A percentile compares a stretch with the other conserved stretches of the same genome.
These are phyloP conservation scores for Cyamopsis tetragonoloba DNA, from an alignment of 306 rosid genomes.

Conservation along the genomic window DNA sequence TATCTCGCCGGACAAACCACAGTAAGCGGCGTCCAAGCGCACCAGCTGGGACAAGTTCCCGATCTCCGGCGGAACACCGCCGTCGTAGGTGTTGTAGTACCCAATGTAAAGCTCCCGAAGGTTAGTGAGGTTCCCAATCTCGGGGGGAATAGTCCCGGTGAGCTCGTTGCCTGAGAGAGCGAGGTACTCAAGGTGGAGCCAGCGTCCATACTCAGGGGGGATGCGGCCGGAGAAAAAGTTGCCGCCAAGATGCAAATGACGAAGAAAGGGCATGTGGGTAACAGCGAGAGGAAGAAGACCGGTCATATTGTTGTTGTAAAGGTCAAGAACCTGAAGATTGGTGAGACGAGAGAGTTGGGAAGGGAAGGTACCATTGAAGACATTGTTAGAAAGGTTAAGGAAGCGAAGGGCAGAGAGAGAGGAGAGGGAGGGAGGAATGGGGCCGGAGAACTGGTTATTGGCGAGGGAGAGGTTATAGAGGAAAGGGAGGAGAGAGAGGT, in stretches of 20 bases:
- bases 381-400: constrained; percentile 83
- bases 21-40: constrained; percentile 81
- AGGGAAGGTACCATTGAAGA: constrained; percentile 67
- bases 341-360: constrained; percentile 41
- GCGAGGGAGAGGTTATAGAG: constrained; percentile 59
- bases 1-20: constrained; percentile 70
- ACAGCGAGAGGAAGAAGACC: constrained; percentile 62
- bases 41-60: constrained; percentile 67
- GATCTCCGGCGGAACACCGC: constrained; percentile 71
- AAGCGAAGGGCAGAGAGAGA: constrained; percentile 41
- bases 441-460: constrained; percentile 56
- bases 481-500: constrained; percentile 48
- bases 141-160: constrained; percentile 55
- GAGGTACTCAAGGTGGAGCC: constrained; percentile 58
- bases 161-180: constrained; percentile 86
- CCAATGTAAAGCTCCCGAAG: constrained; percentile 86
- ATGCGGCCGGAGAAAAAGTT: constrained; percentile 66
- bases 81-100: constrained; percentile 59
- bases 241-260: constrained; percentile 85
- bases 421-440: constrained; percentile 59
- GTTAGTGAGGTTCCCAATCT: constrained; percentile 59
- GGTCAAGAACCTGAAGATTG: constrained; percentile 59
- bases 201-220: constrained; percentile 62
- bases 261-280: constrained; percentile 44
- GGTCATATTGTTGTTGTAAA: constrained; percentile 80